These are phyloP conservation scores for Cyberlindnera xylosilytica DNA, from an alignment of 805 yeast genomes.

Conservation along the genomic window DNA sequence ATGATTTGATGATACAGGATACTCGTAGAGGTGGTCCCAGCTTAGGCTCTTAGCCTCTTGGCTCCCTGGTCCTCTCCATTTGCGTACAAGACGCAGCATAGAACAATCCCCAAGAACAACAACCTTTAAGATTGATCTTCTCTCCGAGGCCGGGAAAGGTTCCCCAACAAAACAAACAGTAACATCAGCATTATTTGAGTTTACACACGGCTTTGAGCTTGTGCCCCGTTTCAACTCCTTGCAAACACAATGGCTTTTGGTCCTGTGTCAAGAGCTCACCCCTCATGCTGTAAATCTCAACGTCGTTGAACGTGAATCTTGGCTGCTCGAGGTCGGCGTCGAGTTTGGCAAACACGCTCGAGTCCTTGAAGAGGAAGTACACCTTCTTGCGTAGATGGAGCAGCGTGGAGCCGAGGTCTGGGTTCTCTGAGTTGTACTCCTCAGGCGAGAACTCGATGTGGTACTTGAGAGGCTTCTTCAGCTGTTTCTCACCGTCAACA, in stretches of 20 bases:
- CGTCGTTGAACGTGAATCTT: slow-evolving; percentile 30
- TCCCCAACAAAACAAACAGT: too few species aligned
- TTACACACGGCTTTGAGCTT: slow-evolving; percentile 33
- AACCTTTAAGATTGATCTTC: too few species aligned
- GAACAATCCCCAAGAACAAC: too few species aligned
- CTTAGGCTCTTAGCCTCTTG: too few species aligned
- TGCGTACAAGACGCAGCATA: too few species aligned
- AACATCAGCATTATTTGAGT: too few species aligned
- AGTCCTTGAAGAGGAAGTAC: slow-evolving; percentile 51
- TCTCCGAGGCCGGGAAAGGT: too few species aligned
- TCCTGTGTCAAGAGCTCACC: slow-evolving; percentile 36
- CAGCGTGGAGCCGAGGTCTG: slow-evolving; percentile 68
- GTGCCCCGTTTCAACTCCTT: slow-evolving; percentile 54
- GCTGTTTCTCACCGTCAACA: slow-evolving; percentile 12
- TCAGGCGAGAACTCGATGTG: slow-evolving; percentile 81
- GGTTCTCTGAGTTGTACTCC: slow-evolving; percentile 58
- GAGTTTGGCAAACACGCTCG: slow-evolving; percentile 30
- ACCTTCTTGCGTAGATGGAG: slow-evolving; percentile 57
- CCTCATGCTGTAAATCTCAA: slow-evolving; percentile 33
- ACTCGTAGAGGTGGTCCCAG: too few species aligned
- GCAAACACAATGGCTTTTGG: slow-evolving; percentile 45
- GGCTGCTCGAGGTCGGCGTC: slow-evolving; percentile 18
- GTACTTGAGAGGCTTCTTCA: slow-evolving; percentile 44
- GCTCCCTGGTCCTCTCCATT: too few species aligned
- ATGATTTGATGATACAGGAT: too few species aligned